A percentile compares a stretch with the other conserved stretches of the same genome.
Evolutionary conservation across 106 monocot genomes (phyloP).

Genomic region (Platanthera guangdongensis): DNA sequence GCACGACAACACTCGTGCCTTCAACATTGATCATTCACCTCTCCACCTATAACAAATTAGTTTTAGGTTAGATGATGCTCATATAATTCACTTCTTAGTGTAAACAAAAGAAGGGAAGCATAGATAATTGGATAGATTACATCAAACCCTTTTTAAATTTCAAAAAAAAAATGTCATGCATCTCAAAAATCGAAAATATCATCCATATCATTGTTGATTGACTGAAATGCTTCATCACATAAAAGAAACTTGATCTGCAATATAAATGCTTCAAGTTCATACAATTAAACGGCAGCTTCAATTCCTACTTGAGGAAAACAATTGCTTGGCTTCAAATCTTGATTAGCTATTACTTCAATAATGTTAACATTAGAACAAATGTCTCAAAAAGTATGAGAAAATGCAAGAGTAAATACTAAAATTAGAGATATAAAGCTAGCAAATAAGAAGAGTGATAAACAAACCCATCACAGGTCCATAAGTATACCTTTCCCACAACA

Average conservation of each 20-base stretch:
- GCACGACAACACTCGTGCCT: too few species aligned
- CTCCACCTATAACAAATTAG: too few species aligned
- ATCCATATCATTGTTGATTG: neutral
- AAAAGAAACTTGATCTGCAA: neutral
- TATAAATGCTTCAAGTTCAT: neutral
- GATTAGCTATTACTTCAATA: neutral
- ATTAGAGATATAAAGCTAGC: neutral
- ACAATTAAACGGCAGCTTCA: neutral
- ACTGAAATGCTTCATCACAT: neutral
- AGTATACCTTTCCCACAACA: constrained; percentile 76
- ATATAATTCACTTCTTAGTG: too few species aligned
- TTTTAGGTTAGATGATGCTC: too few species aligned
- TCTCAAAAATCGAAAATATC: neutral
- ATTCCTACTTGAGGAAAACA: neutral
- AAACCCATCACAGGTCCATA: neutral
- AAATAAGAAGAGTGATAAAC: neutral
- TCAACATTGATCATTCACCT: too few species aligned
- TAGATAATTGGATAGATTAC: too few species aligned
- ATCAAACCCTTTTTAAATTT: too few species aligned
- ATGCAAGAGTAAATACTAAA: too few species aligned
- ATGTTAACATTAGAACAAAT: neutral
- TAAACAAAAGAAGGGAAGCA: too few species aligned
- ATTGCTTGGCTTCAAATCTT: neutral
- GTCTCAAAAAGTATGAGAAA: neutral
- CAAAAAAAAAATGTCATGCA: neutral